Conservation (phyloP, 768 basidiomycete species). For the Fistulinella prunicolor region DNA sequence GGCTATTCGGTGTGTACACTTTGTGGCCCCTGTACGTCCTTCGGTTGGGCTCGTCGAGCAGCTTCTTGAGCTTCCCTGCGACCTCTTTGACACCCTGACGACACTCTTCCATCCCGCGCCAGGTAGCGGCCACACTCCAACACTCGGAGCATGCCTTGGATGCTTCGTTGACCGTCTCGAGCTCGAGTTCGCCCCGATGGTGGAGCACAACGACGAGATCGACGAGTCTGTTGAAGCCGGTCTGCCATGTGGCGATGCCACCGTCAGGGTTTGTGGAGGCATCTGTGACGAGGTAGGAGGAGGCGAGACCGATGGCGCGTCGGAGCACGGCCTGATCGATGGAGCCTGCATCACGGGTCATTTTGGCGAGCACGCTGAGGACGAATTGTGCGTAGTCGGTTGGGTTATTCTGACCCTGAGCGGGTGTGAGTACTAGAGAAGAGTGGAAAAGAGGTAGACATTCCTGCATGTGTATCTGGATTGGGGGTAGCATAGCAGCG, state of each 20-base stretch:
- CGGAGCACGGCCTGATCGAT: conserved; percentile 64
- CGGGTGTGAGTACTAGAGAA: conserved; percentile 1
- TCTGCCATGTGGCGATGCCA: conserved; percentile 61
- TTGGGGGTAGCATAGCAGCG: conserved; percentile 17
- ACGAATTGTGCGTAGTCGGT: conserved; percentile 66
- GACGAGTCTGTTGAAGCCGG: conserved; percentile 65
- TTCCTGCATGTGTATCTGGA: conserved; percentile 33
- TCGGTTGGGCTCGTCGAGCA: conserved; percentile 36
- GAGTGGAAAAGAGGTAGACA: conserved; percentile 4
- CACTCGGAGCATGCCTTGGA: conserved; percentile 67
- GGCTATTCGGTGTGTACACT: conserved; percentile 30
- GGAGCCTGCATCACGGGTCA: conserved; percentile 41
- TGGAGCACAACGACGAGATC: conserved; percentile 76
- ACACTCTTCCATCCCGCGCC: conserved; percentile 64
- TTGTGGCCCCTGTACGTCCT: conserved; percentile 32
- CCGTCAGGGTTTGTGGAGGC: conserved; percentile 55
- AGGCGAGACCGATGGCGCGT: conserved; percentile 64
- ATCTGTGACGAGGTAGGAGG: conserved; percentile 79
- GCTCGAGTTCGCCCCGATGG: conserved; percentile 59
- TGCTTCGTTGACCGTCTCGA: conserved; percentile 73
- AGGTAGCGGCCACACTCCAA: conserved; percentile 69
- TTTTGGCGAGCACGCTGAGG: conserved; percentile 49
- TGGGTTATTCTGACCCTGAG: conserved; percentile 35
- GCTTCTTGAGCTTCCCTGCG: conserved; percentile 56
- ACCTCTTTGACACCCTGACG: conserved; percentile 59